Conservation (phyloP, 768 basidiomycete species). For the Clitopilus passeckerianus region DNA sequence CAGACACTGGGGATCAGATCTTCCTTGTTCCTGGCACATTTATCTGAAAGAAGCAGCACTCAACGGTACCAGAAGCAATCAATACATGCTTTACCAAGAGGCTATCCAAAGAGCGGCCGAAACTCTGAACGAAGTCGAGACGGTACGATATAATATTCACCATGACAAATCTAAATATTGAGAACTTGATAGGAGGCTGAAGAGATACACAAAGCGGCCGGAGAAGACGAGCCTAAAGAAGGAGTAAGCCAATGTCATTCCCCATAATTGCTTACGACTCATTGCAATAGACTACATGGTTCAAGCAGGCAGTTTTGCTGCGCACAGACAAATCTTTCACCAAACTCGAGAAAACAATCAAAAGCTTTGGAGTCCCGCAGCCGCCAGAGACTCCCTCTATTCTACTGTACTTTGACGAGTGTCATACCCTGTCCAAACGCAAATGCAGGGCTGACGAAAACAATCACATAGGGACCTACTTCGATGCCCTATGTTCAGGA, state of each 20-base stretch:
- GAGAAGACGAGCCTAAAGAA: no score
- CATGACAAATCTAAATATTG: no score
- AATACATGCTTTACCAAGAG: not conserved
- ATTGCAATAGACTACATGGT: no score
- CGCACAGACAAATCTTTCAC: not conserved
- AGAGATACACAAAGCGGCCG: no score
- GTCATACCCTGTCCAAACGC: not conserved
- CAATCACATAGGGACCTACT: not conserved
- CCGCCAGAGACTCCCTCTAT: not conserved
- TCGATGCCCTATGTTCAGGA: not conserved
- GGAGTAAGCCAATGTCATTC: no score
- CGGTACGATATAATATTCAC: no score
- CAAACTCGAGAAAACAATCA: not conserved
- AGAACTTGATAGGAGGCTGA: no score
- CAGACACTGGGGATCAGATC: not conserved
- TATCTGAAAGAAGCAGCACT: not conserved
- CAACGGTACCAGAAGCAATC: not conserved
- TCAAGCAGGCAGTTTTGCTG: no score
- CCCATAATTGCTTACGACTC: no score
- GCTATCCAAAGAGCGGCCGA: no score
- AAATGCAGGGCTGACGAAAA: not conserved
- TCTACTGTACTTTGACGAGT: conserved; percentile 1
- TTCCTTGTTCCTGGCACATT: not conserved
- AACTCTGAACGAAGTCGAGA: no score
- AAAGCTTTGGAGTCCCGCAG: not conserved